A percentile compares a stretch with the other conserved stretches of the same genome.
These are phyloP conservation scores for Flaveria sonorensis DNA, from an alignment of 129 eudicot genomes.

Conservation along the genomic window DNA sequence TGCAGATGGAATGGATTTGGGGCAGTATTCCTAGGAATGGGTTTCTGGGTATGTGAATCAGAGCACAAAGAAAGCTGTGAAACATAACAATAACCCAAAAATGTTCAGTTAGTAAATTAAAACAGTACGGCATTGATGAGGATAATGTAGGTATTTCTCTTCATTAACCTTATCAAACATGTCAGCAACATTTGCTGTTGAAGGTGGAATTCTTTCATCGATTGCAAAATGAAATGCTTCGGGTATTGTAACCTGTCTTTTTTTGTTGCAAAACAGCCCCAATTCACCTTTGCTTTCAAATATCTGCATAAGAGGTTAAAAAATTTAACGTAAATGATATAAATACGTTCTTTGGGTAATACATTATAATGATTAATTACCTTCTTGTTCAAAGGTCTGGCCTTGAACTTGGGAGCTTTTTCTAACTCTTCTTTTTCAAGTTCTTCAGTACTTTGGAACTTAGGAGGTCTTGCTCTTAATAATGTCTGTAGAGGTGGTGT, in stretches of 20 bases:
- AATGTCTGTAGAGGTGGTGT: conserved; percentile 74
- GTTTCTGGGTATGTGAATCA: conserved; percentile 52
- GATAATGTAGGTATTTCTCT: not conserved
- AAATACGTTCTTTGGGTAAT: no score
- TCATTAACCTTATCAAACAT: conserved; percentile 75
- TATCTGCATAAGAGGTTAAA: conserved; percentile 44
- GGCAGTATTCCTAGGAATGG: conserved; percentile 62
- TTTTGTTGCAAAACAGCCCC: conserved; percentile 79
- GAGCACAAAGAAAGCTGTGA: conserved; percentile 80
- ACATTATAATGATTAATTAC: conserved; percentile 30
- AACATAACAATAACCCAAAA: conserved; percentile 10
- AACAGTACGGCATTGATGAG: not conserved
- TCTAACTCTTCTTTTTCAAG: conserved; percentile 82
- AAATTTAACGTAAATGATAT: no score
- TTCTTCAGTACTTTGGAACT: conserved; percentile 65
- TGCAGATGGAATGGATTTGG: conserved; percentile 89
- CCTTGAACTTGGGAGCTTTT: conserved; percentile 85
- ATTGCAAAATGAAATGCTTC: conserved; percentile 84
- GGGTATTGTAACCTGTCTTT: conserved; percentile 79
- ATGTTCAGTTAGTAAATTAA: not conserved
- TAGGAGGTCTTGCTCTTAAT: conserved; percentile 81
- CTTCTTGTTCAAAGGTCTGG: conserved; percentile 93
- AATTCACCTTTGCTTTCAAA: conserved; percentile 89
- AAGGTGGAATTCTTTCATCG: conserved; percentile 81
- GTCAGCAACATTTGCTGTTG: conserved; percentile 56